These are phyloP conservation scores for Fagus crenata DNA, from an alignment of 306 rosid genomes.

Conservation along the genomic window DNA sequence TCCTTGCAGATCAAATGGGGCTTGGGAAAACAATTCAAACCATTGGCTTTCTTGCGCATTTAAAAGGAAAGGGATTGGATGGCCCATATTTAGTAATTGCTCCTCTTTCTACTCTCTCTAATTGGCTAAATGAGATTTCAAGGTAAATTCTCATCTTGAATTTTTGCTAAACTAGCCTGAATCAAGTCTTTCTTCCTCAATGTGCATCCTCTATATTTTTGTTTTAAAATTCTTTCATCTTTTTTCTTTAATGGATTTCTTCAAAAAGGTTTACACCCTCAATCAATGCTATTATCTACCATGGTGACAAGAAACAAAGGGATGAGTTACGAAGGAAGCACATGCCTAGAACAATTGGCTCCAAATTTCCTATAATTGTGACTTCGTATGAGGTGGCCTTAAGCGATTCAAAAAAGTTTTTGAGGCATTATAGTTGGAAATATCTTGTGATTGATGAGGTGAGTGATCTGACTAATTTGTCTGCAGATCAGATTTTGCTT, in stretches of 20 bases:
- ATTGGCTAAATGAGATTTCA: constrained; percentile 80
- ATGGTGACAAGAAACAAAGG: constrained; percentile 72
- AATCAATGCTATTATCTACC: constrained; percentile 60
- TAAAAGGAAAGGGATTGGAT: constrained; percentile 78
- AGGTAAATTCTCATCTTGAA: constrained; percentile 50
- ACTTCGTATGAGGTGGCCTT: constrained; percentile 95
- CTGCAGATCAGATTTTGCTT: constrained; percentile 4
- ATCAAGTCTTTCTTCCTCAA: constrained; percentile 9
- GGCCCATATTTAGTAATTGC: constrained; percentile 92
- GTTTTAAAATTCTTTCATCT: background rate
- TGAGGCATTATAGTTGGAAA: constrained; percentile 74
- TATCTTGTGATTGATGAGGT: constrained; percentile 97
- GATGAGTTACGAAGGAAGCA: constrained; percentile 68
- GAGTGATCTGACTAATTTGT: constrained; percentile 22
- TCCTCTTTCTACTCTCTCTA: constrained; percentile 93
- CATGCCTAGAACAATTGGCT: constrained; percentile 80
- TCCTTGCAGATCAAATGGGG: constrained; percentile 99
- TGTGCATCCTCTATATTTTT: background rate
- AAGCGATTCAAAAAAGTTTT: constrained; percentile 58
- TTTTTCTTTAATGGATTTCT: constrained; percentile 10
- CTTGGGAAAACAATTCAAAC: constrained; percentile 99
- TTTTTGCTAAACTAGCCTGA: constrained; percentile 6
- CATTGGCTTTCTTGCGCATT: constrained; percentile 84
- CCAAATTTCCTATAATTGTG: constrained; percentile 72
- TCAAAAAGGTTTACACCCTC: constrained; percentile 76